phyloP scores from a whole-genome alignment of 1,139 yeast species.

The Arxiozyma telluris region DNA sequence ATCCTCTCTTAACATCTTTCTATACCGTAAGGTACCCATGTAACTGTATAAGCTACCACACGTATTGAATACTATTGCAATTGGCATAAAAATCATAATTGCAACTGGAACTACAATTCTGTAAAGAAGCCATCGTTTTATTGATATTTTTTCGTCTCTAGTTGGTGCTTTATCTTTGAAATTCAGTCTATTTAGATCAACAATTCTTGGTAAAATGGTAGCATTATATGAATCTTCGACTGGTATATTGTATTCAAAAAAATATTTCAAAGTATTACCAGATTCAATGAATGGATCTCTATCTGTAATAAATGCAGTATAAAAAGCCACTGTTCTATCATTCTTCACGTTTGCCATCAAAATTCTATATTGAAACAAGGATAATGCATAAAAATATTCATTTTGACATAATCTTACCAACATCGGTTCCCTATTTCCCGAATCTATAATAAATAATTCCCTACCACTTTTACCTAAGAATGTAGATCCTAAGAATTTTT shows the following conservation, averaged over 20 bases:
- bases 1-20: conserved; percentile 15
- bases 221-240: conserved; percentile 12
- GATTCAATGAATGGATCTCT: conserved; percentile 40
- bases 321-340: conserved; percentile 58
- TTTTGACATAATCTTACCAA: conserved; percentile 45
- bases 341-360: conserved; percentile 66
- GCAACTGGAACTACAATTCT: conserved; percentile 11
- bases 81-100: conserved; percentile 18
- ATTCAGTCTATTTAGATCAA: conserved; percentile 41
- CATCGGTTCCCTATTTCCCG: conserved; percentile 31
- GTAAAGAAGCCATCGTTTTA: conserved; percentile 7
- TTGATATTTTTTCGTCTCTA: not conserved
- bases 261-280: conserved; percentile 27
- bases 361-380: conserved; percentile 46
- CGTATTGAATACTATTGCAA: conserved; percentile 21
- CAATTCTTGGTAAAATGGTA: conserved; percentile 40
- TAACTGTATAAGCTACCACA: conserved; percentile 28
- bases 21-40: conserved; percentile 20
- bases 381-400: conserved; percentile 47
- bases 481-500: conserved; percentile 53
- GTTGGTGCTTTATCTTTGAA: conserved; percentile 4
- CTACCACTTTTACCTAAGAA: conserved; percentile 66
- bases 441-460: conserved; percentile 54
- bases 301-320: conserved; percentile 41
- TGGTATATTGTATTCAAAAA: conserved; percentile 27